phyloP scores from a whole-genome alignment of 371 early-diverging fungal genomes.

The Circinella umbellata region DNA sequence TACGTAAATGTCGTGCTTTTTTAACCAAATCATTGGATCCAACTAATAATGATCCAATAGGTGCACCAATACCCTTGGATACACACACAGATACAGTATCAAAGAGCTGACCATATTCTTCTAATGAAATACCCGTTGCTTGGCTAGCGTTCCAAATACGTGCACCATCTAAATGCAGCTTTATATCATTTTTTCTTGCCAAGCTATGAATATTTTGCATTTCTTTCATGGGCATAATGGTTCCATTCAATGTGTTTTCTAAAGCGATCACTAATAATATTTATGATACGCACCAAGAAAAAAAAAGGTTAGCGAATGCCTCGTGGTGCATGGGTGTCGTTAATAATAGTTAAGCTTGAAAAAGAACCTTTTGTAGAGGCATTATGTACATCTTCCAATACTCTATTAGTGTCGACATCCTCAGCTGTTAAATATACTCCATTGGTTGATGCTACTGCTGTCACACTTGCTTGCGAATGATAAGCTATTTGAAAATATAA shows the following conservation, averaged over 20 bases:
- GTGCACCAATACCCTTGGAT: slow-evolving; percentile 90
- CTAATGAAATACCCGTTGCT: slow-evolving; percentile 68
- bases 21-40: slow-evolving; percentile 65
- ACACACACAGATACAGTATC: slow-evolving; percentile 89
- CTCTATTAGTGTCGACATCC: slow-evolving; percentile 58
- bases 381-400: slow-evolving; percentile 34
- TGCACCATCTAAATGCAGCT: slow-evolving; percentile 89
- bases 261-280: slow-evolving; percentile 64
- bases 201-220: slow-evolving; percentile 66
- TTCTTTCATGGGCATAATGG: slow-evolving; percentile 79
- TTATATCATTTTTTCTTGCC: slow-evolving; percentile 55
- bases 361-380: slow-evolving; percentile 71
- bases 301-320: neutral
- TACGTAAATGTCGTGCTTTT: slow-evolving; percentile 83
- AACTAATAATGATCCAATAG: slow-evolving; percentile 86
- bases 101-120: slow-evolving; percentile 71
- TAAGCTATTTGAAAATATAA: slow-evolving; percentile 55
- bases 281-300: too few species aligned
- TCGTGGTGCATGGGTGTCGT: neutral
- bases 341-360: neutral
- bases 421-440: slow-evolving; percentile 71
- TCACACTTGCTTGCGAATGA: slow-evolving; percentile 76
- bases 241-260: slow-evolving; percentile 90
- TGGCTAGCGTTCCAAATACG: slow-evolving; percentile 90
- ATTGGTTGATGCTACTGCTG: slow-evolving; percentile 66